Conservation (phyloP, 2,329 filamentous ascomycete species). For the Arthrobotrys conoides region DNA sequence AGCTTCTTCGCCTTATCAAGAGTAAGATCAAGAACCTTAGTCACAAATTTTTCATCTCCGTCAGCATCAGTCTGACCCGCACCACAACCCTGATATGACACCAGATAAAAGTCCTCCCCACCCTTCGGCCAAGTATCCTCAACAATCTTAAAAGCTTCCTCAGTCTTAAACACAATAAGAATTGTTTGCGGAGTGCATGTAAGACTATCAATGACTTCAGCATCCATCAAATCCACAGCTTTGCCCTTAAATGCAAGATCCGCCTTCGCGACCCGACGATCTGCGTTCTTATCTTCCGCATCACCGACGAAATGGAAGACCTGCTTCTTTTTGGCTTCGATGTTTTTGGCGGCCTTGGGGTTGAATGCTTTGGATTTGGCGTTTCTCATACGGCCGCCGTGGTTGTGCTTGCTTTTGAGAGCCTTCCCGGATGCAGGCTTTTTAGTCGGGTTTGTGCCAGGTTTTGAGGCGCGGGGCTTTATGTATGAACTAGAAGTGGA, state of each 20-base stretch:
- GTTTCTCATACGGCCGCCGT: slow-evolving; percentile 16
- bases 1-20: too few relatives aligned
- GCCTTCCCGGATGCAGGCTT: slow-evolving; percentile 8
- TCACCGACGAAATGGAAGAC: slow-evolving; percentile 32
- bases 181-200: slow-evolving; percentile 21
- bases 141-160: slow-evolving; percentile 23
- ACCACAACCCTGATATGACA: too few relatives aligned
- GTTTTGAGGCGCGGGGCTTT: neutral
- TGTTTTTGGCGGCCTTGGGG: slow-evolving; percentile 26
- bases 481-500: too few relatives aligned
- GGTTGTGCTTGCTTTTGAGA: slow-evolving; percentile 19
- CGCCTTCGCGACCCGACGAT: slow-evolving; percentile 25
- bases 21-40: too few relatives aligned
- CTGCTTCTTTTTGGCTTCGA: slow-evolving; percentile 26
- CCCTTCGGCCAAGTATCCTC: slow-evolving; percentile 35
- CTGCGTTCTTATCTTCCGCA: slow-evolving; percentile 6
- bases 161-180: slow-evolving; percentile 22
- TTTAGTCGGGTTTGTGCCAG: neutral
- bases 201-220: slow-evolving; percentile 21
- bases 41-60: too few relatives aligned
- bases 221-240: slow-evolving; percentile 32
- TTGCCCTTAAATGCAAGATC: slow-evolving; percentile 28
- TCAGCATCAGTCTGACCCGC: too few relatives aligned
- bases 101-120: too few relatives aligned
- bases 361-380: slow-evolving; percentile 29